These are phyloP conservation scores for Jaenimonas drosophilae DNA, from an alignment of 208 protist species.

Conservation along the genomic window DNA sequence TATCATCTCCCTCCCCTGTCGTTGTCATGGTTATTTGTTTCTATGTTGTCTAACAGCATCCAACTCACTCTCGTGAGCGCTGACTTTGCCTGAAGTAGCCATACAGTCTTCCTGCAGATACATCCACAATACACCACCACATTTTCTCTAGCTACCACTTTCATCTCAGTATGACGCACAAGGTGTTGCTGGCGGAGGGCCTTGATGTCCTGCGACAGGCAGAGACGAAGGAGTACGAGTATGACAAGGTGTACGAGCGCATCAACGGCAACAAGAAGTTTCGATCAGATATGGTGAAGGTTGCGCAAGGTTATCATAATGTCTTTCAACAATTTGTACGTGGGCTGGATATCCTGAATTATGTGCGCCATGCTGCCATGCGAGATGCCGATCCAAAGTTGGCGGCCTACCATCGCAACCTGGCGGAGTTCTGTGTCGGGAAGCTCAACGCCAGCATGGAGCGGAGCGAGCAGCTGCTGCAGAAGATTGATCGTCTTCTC, in stretches of 20 bases:
- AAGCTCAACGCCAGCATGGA: constrained; percentile 73
- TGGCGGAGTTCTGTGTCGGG: constrained; percentile 45
- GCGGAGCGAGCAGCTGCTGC: constrained; percentile 46
- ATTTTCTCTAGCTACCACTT: not conserved
- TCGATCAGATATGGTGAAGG: constrained; percentile 26
- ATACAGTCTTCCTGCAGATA: not conserved
- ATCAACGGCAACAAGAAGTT: constrained; percentile 31
- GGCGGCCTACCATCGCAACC: constrained; percentile 32
- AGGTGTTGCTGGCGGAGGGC: constrained; percentile 62
- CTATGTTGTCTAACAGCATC: too few relatives aligned
- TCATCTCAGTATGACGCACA: constrained; percentile 49
- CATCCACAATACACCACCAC: not conserved
- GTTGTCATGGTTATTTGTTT: too few relatives aligned
- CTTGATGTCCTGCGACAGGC: constrained; percentile 65
- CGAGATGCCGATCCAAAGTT: constrained; percentile 18
- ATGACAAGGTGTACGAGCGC: constrained; percentile 33
- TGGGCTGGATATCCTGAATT: constrained; percentile 66
- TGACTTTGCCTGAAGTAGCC: not conserved
- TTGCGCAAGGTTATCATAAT: constrained; percentile 39
- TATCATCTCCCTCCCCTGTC: too few relatives aligned
- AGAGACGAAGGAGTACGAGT: constrained; percentile 60
- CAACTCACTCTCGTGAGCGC: too few relatives aligned
- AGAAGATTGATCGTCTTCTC: constrained; percentile 62
- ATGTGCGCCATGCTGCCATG: constrained; percentile 49
- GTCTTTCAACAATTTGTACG: constrained; percentile 56